These are phyloP conservation scores for Fusarium ramigenum DNA, from an alignment of 2,329 filamentous ascomycete species.

Conservation along the genomic window DNA sequence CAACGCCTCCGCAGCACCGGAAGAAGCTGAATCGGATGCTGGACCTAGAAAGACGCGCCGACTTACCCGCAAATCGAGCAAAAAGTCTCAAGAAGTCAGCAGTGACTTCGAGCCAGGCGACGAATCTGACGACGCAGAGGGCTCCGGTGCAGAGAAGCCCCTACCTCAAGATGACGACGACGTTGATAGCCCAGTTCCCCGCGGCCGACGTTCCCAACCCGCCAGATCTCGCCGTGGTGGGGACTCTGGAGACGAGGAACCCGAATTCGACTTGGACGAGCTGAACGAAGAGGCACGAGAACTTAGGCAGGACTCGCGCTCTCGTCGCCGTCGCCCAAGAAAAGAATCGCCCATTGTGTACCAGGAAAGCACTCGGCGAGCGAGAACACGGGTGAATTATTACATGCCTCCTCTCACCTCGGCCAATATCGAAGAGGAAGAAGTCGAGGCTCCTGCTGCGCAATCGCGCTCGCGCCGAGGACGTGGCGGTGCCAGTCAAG, in stretches of 20 bases:
- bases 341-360: constrained; percentile 66
- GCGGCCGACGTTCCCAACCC: constrained; percentile 58
- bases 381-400: constrained; percentile 78
- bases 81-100: constrained; percentile 63
- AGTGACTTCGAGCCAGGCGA: constrained; percentile 70
- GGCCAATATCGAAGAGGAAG: constrained; percentile 75
- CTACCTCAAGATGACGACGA: constrained; percentile 55
- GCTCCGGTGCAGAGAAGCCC: constrained; percentile 52
- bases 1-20: constrained; percentile 41
- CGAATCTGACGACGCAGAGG: constrained; percentile 65
- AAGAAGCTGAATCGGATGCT: constrained; percentile 46
- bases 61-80: constrained; percentile 58
- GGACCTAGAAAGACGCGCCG: constrained; percentile 53
- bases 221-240: constrained; percentile 59
- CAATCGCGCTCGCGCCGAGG: constrained; percentile 74
- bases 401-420: constrained; percentile 77
- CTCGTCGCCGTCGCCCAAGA: constrained; percentile 61
- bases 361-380: constrained; percentile 63
- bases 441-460: constrained; percentile 73
- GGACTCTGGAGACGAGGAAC: constrained; percentile 66
- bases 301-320: constrained; percentile 63
- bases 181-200: constrained; percentile 59
- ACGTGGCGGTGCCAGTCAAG: constrained; percentile 64
- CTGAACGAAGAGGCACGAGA: constrained; percentile 73
- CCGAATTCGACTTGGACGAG: constrained; percentile 69